Evolutionary conservation across 192 early-diverging fungal genomes (phyloP).

Genomic region (Endogone sp.): DNA sequence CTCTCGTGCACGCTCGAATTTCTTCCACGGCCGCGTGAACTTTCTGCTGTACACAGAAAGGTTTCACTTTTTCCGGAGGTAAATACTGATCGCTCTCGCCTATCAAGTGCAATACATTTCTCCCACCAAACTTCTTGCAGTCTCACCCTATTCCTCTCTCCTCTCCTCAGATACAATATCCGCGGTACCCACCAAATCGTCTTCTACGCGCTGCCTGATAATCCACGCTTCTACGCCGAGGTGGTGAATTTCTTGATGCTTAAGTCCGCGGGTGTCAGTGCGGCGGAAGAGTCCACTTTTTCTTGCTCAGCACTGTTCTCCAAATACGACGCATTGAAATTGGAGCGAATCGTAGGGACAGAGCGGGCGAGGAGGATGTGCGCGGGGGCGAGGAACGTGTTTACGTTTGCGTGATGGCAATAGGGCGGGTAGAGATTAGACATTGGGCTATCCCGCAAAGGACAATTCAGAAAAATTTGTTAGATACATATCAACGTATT

Average conservation of each 20-base stretch:
- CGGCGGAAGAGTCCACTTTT: conserved; percentile 48
- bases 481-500: too few relatives aligned
- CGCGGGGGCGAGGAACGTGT: conserved; percentile 52
- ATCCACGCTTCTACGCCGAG: conserved; percentile 86
- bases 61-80: conserved; percentile 92
- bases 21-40: conserved; percentile 75
- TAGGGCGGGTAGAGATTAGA: too few relatives aligned
- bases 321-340: conserved; percentile 78
- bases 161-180: conserved; percentile 62
- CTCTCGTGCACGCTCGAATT: conserved; percentile 67
- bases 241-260: conserved; percentile 74
- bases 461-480: too few relatives aligned
- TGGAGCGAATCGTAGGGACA: conserved; percentile 89
- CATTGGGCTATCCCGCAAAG: too few relatives aligned
- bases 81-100: not conserved
- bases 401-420: conserved; percentile 47
- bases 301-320: conserved; percentile 70
- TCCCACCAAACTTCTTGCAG: too few relatives aligned
- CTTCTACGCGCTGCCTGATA: conserved; percentile 88
- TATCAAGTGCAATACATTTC: too few relatives aligned
- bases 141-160: too few relatives aligned
- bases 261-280: conserved; percentile 26
- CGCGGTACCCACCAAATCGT: conserved; percentile 80
- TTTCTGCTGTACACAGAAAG: conserved; percentile 90
- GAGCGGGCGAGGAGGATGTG: conserved; percentile 70